Evolutionary conservation across 805 yeast species (phyloP).

Genomic region (Candida insectalens): DNA sequence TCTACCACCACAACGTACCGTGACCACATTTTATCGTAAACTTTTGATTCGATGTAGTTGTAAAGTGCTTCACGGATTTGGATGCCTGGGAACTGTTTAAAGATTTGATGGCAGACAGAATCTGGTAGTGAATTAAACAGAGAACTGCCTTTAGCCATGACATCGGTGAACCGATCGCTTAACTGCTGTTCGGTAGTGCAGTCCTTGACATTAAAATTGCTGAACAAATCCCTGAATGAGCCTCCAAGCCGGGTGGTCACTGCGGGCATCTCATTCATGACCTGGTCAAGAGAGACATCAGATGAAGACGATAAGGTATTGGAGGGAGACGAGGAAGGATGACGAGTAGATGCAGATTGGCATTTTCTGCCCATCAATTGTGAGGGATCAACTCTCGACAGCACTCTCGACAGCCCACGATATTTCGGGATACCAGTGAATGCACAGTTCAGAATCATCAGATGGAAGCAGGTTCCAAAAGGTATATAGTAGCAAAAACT

Average conservation of each 20-base stretch:
- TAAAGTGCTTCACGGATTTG: constrained; percentile 48
- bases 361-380: no score
- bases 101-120: constrained; percentile 18
- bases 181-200: constrained; percentile 19
- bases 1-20: constrained; percentile 17
- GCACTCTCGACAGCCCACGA: constrained; percentile 9
- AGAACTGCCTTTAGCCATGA: constrained; percentile 23
- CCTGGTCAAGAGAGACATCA: constrained; percentile 24
- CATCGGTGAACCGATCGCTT: constrained; percentile 18
- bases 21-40: constrained; percentile 62
- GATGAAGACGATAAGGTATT: no score
- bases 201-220: constrained; percentile 25
- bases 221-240: constrained; percentile 29
- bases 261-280: constrained; percentile 29
- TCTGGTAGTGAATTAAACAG: constrained; percentile 25
- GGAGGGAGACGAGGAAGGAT: no score
- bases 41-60: constrained; percentile 60
- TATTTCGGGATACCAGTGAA: constrained; percentile 32
- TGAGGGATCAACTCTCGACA: no score
- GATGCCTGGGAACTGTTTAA: constrained; percentile 11
- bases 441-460: constrained; percentile 50
- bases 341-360: no score
- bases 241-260: constrained; percentile 29
- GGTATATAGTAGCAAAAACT: constrained; percentile 54
- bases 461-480: constrained; percentile 43